Percentiles rank a stretch among this genome's conserved stretches.
These are phyloP conservation scores for Penicillium glabrum DNA, from an alignment of 2,329 filamentous ascomycete genomes.

Conservation along the genomic window DNA sequence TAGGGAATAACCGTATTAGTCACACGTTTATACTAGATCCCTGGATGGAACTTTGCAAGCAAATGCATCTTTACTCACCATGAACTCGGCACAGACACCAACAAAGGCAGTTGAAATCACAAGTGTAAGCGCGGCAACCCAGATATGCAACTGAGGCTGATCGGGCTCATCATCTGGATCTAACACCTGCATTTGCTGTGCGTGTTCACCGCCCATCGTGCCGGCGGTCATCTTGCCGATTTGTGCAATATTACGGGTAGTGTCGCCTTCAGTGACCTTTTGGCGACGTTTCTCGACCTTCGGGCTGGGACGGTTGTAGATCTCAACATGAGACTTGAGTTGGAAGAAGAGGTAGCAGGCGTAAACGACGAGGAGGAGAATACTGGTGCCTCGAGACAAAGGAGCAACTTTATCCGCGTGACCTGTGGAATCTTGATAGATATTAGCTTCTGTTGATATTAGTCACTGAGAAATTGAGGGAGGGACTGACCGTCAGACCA, in stretches of 20 bases:
- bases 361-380: constrained; percentile 85
- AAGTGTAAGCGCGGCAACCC: constrained; percentile 71
- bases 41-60: not conserved
- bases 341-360: constrained; percentile 85
- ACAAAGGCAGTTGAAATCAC: constrained; percentile 73
- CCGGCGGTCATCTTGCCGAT: constrained; percentile 54
- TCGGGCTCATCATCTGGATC: constrained; percentile 71
- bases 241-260: constrained; percentile 50
- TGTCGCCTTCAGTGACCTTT: constrained; percentile 52
- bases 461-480: not conserved
- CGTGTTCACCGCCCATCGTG: constrained; percentile 49
- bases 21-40: not conserved
- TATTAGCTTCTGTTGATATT: not conserved
- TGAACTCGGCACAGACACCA: constrained; percentile 70
- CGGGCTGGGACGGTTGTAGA: constrained; percentile 77
- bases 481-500: constrained; percentile 44
- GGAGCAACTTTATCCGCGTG: constrained; percentile 18
- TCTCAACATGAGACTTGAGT: constrained; percentile 75
- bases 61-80: constrained; percentile 41
- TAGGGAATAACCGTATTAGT: constrained; percentile 4
- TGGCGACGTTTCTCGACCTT: constrained; percentile 65
- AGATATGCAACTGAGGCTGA: constrained; percentile 70
- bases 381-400: constrained; percentile 53
- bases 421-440: not conserved
- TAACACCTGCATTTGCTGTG: constrained; percentile 48